Conservation (phyloP, 1,139 yeast species). For the Zygoascus hellenicus region DNA sequence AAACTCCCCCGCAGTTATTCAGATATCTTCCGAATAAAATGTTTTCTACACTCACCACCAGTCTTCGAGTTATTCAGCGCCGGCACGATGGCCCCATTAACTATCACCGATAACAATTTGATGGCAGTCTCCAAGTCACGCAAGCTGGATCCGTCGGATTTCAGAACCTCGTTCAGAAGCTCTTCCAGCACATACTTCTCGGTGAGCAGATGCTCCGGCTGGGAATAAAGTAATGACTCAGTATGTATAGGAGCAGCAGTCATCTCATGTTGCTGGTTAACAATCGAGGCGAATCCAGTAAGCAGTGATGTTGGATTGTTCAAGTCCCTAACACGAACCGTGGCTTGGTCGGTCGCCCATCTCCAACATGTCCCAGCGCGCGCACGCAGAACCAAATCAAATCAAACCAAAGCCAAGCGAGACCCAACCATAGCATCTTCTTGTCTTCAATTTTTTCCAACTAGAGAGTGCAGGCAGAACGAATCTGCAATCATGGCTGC, state of each 20-base stretch:
- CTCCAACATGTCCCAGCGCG: conserved; percentile 1
- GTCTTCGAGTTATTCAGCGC: conserved; percentile 3
- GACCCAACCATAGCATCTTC: background rate
- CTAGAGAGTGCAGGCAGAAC: background rate
- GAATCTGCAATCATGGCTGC: background rate
- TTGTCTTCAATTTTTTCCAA: background rate
- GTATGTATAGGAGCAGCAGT: background rate
- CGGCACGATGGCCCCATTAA: conserved; percentile 10
- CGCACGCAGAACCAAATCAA: too few species aligned
- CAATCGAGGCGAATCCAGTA: background rate
- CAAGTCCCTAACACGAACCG: too few species aligned
- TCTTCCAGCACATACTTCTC: conserved; percentile 12
- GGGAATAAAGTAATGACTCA: conserved; percentile 10
- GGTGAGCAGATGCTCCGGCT: conserved; percentile 14
- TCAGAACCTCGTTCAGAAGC: conserved; percentile 13
- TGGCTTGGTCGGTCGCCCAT: too few species aligned
- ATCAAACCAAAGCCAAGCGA: background rate
- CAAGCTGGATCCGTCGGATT: conserved; percentile 4
- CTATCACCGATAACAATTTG: conserved; percentile 13
- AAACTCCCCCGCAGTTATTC: background rate
- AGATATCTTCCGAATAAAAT: too few species aligned
- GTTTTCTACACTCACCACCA: conserved; percentile 6
- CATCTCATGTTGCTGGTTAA: conserved; percentile 2
- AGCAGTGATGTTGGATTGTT: background rate
- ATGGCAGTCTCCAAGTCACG: conserved; percentile 11